These are phyloP conservation scores for Serendipita indica DNA, from an alignment of 768 basidiomycete species.

Conservation along the genomic window DNA sequence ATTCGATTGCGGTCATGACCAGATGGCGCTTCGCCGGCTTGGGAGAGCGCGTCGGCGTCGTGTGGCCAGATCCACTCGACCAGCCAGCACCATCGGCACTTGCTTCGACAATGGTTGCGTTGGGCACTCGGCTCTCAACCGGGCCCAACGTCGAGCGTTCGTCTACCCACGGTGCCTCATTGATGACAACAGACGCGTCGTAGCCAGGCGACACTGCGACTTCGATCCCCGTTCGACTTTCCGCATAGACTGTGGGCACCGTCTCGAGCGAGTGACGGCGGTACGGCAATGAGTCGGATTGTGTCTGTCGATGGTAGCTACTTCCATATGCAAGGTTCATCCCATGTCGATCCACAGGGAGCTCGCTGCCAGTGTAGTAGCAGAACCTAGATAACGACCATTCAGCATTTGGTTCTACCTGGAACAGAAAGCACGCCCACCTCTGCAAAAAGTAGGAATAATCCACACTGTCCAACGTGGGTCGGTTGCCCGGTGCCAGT, in stretches of 20 bases:
- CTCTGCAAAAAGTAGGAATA: not conserved
- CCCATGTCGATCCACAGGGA: not conserved
- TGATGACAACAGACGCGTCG: not conserved
- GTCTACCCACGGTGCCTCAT: not conserved
- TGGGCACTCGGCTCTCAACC: not conserved
- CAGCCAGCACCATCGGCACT: not conserved
- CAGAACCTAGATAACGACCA: not conserved
- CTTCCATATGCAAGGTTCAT: not conserved
- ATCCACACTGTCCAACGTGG: not conserved
- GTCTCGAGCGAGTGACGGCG: not conserved
- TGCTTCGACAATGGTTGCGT: not conserved
- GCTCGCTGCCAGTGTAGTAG: not conserved
- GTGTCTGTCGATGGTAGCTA: not conserved
- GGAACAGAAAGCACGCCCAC: not conserved
- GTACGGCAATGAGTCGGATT: not conserved
- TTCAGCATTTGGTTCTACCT: not conserved
- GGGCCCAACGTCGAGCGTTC: not conserved
- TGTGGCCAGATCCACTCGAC: not conserved
- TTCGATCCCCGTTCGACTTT: not conserved
- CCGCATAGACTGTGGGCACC: not conserved
- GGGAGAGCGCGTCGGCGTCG: slow-evolving; percentile 2
- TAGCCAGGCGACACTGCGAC: not conserved
- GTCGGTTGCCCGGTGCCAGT: not conserved
- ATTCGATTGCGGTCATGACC: not conserved
- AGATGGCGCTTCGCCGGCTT: not conserved